Conservation (phyloP, 805 yeast species). For the Saccharomycopsis synnaedendra region DNA sequence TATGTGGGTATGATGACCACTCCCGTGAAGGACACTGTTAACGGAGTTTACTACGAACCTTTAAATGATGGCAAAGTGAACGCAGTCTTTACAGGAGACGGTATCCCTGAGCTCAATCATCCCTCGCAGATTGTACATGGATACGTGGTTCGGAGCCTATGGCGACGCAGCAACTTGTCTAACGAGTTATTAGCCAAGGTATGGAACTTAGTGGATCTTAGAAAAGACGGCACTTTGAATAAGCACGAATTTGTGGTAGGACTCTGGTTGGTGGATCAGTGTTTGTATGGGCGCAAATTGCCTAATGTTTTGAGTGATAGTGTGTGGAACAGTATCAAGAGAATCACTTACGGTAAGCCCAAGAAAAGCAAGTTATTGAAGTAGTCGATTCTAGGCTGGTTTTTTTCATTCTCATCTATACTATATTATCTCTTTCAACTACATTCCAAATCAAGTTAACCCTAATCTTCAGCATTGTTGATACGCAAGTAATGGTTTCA, state of each 20-base stretch:
- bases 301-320: conserved; percentile 57
- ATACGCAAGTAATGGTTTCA: no score
- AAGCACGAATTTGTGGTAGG: conserved; percentile 87
- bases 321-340: conserved; percentile 73
- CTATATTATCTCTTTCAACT: no score
- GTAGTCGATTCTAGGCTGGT: not conserved
- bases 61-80: not conserved
- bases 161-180: conserved; percentile 71
- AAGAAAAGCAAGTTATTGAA: conserved; percentile 16
- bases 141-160: conserved; percentile 59
- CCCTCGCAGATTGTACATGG: conserved; percentile 16
- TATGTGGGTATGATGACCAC: conserved; percentile 30
- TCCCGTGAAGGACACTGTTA: conserved; percentile 15
- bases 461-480: no score
- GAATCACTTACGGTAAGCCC: conserved; percentile 23
- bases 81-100: not conserved
- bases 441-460: no score
- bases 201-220: conserved; percentile 61
- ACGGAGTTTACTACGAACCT: not conserved
- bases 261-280: conserved; percentile 95
- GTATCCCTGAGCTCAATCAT: conserved; percentile 8
- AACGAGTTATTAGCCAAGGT: conserved; percentile 45
- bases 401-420: no score
- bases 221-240: conserved; percentile 64
- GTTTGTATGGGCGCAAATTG: conserved; percentile 83